phyloP scores from a whole-genome alignment of 2,329 filamentous ascomycete genomes.

The Phialocephala sp. region DNA sequence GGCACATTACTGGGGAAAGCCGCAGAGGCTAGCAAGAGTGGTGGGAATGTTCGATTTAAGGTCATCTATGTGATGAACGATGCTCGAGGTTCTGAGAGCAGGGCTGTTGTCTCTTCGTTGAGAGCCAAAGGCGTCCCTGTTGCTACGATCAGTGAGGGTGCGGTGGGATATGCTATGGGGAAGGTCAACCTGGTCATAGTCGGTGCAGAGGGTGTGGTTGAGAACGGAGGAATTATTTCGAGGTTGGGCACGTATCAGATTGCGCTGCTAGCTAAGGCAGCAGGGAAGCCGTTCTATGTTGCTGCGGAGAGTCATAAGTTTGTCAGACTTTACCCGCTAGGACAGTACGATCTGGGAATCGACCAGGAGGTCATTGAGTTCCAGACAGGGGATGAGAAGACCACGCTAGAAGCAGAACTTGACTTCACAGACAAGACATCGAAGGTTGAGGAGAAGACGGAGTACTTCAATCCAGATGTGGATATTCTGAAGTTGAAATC shows the following conservation, averaged over 20 bases:
- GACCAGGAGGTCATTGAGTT: slow-evolving; percentile 81
- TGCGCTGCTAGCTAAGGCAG: slow-evolving; percentile 75
- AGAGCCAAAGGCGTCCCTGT: slow-evolving; percentile 80
- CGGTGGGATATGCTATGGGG: slow-evolving; percentile 79
- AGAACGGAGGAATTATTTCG: slow-evolving; percentile 92
- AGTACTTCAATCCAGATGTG: slow-evolving; percentile 36
- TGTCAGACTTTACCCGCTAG: slow-evolving; percentile 81
- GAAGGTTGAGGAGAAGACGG: slow-evolving; percentile 31
- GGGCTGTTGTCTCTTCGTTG: slow-evolving; percentile 72
- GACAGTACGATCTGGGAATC: slow-evolving; percentile 81
- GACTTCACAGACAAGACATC: slow-evolving; percentile 32
- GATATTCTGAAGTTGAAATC: slow-evolving; percentile 40
- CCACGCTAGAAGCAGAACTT: slow-evolving; percentile 44
- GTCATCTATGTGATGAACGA: slow-evolving; percentile 80
- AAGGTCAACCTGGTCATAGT: slow-evolving; percentile 73
- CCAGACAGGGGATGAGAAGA: slow-evolving; percentile 59
- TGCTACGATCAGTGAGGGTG: slow-evolving; percentile 77
- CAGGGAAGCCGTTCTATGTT: slow-evolving; percentile 79
- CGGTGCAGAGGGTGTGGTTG: slow-evolving; percentile 84
- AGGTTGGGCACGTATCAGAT: slow-evolving; percentile 87
- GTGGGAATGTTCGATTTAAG: slow-evolving; percentile 70
- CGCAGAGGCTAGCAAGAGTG: slow-evolving; percentile 63
- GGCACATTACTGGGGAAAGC: slow-evolving; percentile 77
- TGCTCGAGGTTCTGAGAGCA: slow-evolving; percentile 63
- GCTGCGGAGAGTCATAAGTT: slow-evolving; percentile 98